Evolutionary conservation across 2,329 filamentous ascomycete species (phyloP).

Genomic region (Epichloe gansuensis): DNA sequence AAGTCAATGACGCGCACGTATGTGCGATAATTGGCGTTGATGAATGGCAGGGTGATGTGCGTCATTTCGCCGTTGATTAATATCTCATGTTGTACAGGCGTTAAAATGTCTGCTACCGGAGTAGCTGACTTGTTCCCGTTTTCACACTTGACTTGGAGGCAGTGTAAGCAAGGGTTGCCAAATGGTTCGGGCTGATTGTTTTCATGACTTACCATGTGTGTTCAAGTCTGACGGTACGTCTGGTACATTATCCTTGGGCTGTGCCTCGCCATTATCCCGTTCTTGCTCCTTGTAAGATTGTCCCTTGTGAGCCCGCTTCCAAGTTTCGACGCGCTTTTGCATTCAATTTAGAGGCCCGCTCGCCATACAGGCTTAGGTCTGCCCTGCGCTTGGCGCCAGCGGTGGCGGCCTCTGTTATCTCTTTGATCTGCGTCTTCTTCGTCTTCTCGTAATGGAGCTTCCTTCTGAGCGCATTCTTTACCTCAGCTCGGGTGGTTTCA

Average conservation of each 20-base stretch:
- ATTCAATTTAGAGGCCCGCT: conserved; percentile 15
- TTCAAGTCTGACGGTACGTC: conserved; percentile 17
- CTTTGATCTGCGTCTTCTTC: conserved; percentile 28
- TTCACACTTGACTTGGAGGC: conserved; percentile 33
- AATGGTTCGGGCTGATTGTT: not conserved
- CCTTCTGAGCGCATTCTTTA: conserved; percentile 48
- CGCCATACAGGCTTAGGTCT: conserved; percentile 12
- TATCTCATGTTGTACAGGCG: conserved; percentile 28
- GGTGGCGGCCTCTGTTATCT: conserved; percentile 24
- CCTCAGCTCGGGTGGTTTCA: conserved; percentile 32
- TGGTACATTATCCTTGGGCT: conserved; percentile 14
- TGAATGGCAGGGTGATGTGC: conserved; percentile 51
- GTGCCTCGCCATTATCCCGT: conserved; percentile 11
- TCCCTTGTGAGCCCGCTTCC: conserved; percentile 3
- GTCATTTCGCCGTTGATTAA: conserved; percentile 26
- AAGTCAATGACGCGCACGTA: conserved; percentile 74
- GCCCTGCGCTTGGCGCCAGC: conserved; percentile 28
- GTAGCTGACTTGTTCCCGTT: conserved; percentile 23
- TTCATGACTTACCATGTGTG: conserved; percentile 14
- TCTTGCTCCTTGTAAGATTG: conserved; percentile 5
- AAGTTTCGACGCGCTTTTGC: conserved; percentile 13
- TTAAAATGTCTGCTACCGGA: conserved; percentile 27
- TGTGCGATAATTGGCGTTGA: conserved; percentile 58
- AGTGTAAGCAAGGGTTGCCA: not conserved
- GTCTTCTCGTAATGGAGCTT: conserved; percentile 51